These are phyloP conservation scores for Entonaema liquescens DNA, from an alignment of 495 filamentous ascomycete genomes.

Conservation along the genomic window DNA sequence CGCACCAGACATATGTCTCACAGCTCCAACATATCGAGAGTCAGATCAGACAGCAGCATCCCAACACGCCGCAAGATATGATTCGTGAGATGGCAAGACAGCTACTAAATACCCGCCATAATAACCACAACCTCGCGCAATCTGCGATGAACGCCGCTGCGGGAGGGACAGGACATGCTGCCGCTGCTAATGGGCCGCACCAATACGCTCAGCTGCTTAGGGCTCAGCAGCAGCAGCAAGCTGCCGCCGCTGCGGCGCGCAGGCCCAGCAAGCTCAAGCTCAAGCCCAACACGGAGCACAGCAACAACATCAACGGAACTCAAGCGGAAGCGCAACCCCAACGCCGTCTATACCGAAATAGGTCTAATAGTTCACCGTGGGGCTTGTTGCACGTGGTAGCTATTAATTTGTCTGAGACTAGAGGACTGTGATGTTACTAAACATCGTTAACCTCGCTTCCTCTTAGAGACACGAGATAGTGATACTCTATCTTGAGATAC, in stretches of 20 bases:
- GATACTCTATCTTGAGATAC: background rate
- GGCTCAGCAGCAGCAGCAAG: constrained; percentile 67
- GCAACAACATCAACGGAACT: constrained; percentile 52
- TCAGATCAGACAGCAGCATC: constrained; percentile 43
- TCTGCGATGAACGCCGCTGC: constrained; percentile 74
- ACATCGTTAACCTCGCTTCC: background rate
- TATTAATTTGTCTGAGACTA: background rate
- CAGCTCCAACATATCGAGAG: constrained; percentile 54
- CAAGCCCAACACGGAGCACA: constrained; percentile 36
- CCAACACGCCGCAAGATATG: constrained; percentile 51
- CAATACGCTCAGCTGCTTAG: constrained; percentile 79
- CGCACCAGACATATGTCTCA: constrained; percentile 51
- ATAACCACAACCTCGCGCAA: constrained; percentile 56
- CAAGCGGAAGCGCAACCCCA: constrained; percentile 57
- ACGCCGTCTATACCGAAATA: constrained; percentile 41
- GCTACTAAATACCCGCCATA: constrained; percentile 39
- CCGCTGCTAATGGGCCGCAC: constrained; percentile 61
- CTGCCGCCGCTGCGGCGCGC: constrained; percentile 42
- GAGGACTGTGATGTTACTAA: background rate
- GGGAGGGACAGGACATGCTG: constrained; percentile 53
- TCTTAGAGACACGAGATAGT: background rate
- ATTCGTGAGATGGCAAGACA: constrained; percentile 43
- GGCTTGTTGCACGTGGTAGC: no score
- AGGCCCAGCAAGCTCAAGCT: constrained; percentile 30
- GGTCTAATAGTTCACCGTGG: background rate